Percentiles rank a stretch among this genome's conserved stretches.
Conservation (phyloP, 2,329 filamentous ascomycete genomes). For the Pezicula carpinea region DNA sequence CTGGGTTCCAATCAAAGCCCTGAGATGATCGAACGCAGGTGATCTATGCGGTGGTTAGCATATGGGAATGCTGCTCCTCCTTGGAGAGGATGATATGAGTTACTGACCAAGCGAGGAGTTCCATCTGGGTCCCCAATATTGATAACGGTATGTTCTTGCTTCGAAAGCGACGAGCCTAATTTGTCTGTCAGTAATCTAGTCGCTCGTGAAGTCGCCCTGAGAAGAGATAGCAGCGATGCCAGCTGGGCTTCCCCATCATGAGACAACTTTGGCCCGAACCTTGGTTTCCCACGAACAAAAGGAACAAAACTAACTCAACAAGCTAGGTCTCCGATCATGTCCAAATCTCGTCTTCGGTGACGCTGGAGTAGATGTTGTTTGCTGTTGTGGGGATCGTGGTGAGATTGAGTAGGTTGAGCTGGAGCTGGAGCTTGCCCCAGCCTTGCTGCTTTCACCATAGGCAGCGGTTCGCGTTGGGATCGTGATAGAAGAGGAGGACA, state of each 20-base stretch:
- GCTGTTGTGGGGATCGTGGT: conserved; percentile 42
- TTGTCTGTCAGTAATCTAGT: conserved; percentile 23
- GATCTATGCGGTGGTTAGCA: conserved; percentile 46
- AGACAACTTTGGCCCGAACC: neutral
- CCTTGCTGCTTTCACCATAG: conserved; percentile 37
- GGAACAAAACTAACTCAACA: conserved; percentile 48
- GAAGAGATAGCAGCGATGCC: neutral
- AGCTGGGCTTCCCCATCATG: neutral
- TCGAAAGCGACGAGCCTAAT: conserved; percentile 64
- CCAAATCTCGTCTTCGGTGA: conserved; percentile 33
- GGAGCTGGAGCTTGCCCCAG: conserved; percentile 36
- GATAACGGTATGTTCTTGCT: conserved; percentile 75
- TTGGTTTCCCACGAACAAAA: conserved; percentile 3
- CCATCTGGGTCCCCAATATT: conserved; percentile 72
- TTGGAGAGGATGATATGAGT: neutral
- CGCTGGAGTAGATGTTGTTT: conserved; percentile 34
- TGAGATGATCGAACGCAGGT: conserved; percentile 76
- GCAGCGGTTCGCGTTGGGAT: conserved; percentile 49
- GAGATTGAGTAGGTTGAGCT: conserved; percentile 54
- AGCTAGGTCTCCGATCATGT: conserved; percentile 55
- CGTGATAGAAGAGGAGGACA: conserved; percentile 67
- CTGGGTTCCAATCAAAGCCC: conserved; percentile 80
- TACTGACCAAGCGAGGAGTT: conserved; percentile 64
- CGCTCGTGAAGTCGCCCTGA: neutral
- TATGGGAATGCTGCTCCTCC: neutral